A percentile compares a stretch with the other conserved stretches of the same genome.
phyloP scores from a whole-genome alignment of 371 early-diverging fungal genomes.

The Umbelopsis sp. region DNA sequence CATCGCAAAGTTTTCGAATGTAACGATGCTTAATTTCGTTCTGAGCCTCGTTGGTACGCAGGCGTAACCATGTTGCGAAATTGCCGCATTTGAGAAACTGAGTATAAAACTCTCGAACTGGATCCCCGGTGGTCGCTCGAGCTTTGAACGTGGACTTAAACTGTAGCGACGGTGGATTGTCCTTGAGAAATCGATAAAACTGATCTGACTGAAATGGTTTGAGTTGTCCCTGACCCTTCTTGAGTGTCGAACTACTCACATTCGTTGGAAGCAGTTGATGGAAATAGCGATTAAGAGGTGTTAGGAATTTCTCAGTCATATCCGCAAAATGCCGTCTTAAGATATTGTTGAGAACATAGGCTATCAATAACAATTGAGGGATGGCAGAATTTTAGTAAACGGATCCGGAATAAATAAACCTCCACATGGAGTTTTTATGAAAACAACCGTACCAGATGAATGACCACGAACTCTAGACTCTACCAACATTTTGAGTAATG shows the following conservation, averaged over 20 bases:
- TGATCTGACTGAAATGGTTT: slow-evolving; percentile 58
- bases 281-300: slow-evolving; percentile 93
- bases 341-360: slow-evolving; percentile 84
- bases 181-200: slow-evolving; percentile 56
- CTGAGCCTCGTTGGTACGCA: slow-evolving; percentile 78
- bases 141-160: slow-evolving; percentile 58
- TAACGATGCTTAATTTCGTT: slow-evolving; percentile 68
- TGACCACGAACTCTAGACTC: slow-evolving; percentile 71
- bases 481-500: slow-evolving; percentile 70
- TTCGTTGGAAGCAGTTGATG: slow-evolving; percentile 77
- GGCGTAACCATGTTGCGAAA: slow-evolving; percentile 94
- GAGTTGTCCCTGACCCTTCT: slow-evolving; percentile 26
- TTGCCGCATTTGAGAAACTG: slow-evolving; percentile 92
- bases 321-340: slow-evolving; percentile 92
- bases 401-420: background rate
- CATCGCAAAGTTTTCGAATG: slow-evolving; percentile 58
- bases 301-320: slow-evolving; percentile 91
- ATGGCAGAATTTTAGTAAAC: background rate
- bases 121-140: slow-evolving; percentile 46
- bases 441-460: slow-evolving; percentile 50
- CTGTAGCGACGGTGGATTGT: slow-evolving; percentile 55
- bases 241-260: slow-evolving; percentile 39
- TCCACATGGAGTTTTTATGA: too few relatives aligned
- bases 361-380: slow-evolving; percentile 25
- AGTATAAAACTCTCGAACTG: slow-evolving; percentile 74